These are phyloP conservation scores for Chalciporus sp. DNA, from an alignment of 1,284 basidiomycete species.

Conservation along the genomic window DNA sequence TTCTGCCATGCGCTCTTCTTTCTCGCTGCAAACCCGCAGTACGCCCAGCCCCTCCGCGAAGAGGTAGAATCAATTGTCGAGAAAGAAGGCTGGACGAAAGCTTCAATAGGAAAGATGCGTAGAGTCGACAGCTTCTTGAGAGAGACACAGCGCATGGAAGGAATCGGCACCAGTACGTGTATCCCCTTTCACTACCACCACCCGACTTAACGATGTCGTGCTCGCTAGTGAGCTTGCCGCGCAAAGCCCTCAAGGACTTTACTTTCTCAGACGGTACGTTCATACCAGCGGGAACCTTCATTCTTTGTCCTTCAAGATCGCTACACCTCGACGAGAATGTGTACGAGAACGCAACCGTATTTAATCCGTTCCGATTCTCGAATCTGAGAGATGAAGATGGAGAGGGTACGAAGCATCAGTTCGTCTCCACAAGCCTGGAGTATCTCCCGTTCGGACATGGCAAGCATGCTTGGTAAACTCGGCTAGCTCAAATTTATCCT, in stretches of 20 bases:
- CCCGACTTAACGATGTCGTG: background rate
- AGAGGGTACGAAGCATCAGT: constrained; percentile 17
- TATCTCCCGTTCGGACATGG: constrained; percentile 24
- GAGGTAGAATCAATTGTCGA: constrained; percentile 42
- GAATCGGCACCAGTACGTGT: constrained; percentile 30
- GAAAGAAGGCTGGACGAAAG: constrained; percentile 47
- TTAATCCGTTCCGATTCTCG: constrained; percentile 37
- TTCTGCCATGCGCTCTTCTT: constrained; percentile 41
- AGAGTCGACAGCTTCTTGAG: constrained; percentile 51
- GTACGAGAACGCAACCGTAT: constrained; percentile 29
- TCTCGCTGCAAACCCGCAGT: constrained; percentile 29
- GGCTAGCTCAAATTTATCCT: too few species aligned
- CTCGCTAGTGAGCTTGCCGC: constrained; percentile 32
- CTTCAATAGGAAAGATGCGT: constrained; percentile 41
- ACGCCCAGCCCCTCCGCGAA: constrained; percentile 42
- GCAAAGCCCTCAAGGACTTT: constrained; percentile 37
- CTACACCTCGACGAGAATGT: constrained; percentile 29
- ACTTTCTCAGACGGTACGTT: constrained; percentile 43
- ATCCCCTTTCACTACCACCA: too few species aligned
- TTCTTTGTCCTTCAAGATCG: constrained; percentile 27
- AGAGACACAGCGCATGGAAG: constrained; percentile 42
- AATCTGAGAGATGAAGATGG: constrained; percentile 11
- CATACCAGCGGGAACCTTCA: constrained; percentile 37
- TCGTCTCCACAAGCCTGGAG: constrained; percentile 14
- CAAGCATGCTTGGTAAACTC: constrained; percentile 11